Base-by-base conservation (phyloP, 345 rosid genomes). In the Aquilaria malaccensis region DNA sequence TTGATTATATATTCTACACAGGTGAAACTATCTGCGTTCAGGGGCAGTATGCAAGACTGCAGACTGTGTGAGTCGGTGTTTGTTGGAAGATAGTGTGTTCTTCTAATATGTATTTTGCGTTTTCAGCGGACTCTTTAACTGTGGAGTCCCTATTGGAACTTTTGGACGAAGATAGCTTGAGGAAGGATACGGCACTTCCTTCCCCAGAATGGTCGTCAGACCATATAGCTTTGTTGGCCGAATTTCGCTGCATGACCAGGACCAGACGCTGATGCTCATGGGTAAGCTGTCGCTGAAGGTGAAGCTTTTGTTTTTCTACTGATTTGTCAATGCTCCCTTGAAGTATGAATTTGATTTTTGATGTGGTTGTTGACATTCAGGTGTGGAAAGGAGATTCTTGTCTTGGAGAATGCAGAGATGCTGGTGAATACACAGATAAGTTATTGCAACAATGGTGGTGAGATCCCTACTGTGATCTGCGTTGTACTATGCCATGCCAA, bases 161-260 rank as follows among this genome's bases (percentile, higher is more conserved):
- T 52, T 63, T 85, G 83, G 88, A 83, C 68, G 91, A 83, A 71
- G 88, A 85, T 59, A 79, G 81, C 78, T 74, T 85, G 71, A 82
- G 91, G 67, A 85, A 83, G 74, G 88, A 85, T 67, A 85, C 88
- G 15, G 88, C 86, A 10, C 86, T 85, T 73, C 91, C 91, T 61
- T 83, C 91, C 52, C 84, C 88, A 7, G 91, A 83, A 50, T 83
- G 91, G 88, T 83, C 91, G 46, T 85, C 91, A 11, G 84, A 83
- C 77, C 91, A 85, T 58, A 74, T 79, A 52, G 91, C 88, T 33
- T 86, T 85, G 11, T 69, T 85, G 66, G 91, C 91, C 0, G 88
- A 85, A 72, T 85, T 85, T 70, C 83, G 88, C 61, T 83, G 84
- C 88, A 81, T 76, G 72, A 77, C 84, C 47, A 85, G 85, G 72